Evolutionary conservation across 225 moss, liverwort and hornwort species (phyloP).

Genomic region (Antitrichia curtipendula): DNA sequence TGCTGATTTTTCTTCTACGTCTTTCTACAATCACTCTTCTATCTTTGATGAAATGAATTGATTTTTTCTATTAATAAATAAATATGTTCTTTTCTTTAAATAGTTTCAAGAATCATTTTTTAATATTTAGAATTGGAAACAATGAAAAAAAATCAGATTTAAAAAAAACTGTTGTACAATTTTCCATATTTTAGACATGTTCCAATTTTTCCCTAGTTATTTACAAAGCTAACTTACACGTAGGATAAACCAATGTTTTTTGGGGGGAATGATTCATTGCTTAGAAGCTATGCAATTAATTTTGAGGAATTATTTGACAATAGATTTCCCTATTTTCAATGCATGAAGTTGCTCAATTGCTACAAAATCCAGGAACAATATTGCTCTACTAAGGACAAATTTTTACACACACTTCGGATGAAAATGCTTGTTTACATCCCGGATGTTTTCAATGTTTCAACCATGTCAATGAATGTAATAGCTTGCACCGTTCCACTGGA

Average conservation of each 20-base stretch:
- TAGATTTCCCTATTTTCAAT: neutral
- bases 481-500: neutral
- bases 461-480: neutral
- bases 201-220: too few relatives aligned
- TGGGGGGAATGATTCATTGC: accelerated
- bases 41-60: too few relatives aligned
- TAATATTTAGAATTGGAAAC: too few relatives aligned
- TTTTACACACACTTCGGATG: neutral
- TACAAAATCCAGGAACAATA: neutral
- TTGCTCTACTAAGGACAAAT: accelerated
- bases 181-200: too few relatives aligned
- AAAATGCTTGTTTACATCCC: neutral
- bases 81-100: too few relatives aligned
- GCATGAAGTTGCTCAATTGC: neutral
- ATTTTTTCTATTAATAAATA: too few relatives aligned
- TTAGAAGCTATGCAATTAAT: neutral
- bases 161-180: too few relatives aligned
- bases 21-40: too few relatives aligned
- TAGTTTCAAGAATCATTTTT: too few relatives aligned
- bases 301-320: neutral
- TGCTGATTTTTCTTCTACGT: too few relatives aligned
- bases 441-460: neutral
- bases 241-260: neutral
- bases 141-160: too few relatives aligned
- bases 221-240: too few relatives aligned